phyloP scores from a whole-genome alignment of 2,329 filamentous ascomycete species.

The Elsinoe ampelina region DNA sequence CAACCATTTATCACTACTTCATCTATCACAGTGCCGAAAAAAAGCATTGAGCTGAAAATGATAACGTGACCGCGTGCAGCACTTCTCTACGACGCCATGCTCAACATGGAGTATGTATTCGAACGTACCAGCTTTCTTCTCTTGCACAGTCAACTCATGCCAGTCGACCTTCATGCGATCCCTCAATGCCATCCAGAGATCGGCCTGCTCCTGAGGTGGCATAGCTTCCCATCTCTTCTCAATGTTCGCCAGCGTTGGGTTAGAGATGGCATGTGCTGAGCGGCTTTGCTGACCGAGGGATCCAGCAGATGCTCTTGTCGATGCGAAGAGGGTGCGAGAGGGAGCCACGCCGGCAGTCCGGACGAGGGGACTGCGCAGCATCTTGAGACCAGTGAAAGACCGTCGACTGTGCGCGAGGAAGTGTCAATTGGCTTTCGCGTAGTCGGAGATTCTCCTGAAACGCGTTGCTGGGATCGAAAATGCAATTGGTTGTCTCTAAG shows the following conservation, averaged over 20 bases:
- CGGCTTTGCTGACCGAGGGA: conserved; percentile 40
- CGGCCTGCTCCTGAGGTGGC: conserved; percentile 97
- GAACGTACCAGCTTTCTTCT: conserved; percentile 97
- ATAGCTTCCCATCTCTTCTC: conserved; percentile 99
- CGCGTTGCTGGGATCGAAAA: not conserved
- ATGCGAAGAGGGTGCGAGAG: conserved; percentile 9
- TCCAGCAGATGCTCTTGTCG: conserved; percentile 21
- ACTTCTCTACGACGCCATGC: too few species aligned
- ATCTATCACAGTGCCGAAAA: not conserved
- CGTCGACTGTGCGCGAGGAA: not conserved
- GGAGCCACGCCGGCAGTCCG: conserved; percentile 17
- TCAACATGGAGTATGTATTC: not conserved
- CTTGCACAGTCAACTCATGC: conserved; percentile 86
- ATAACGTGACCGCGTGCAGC: too few species aligned
- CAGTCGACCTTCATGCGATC: conserved; percentile 99
- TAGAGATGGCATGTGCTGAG: conserved; percentile 87
- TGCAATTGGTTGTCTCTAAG: not conserved
- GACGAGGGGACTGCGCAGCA: conserved; percentile 18
- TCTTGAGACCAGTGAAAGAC: conserved; percentile 2
- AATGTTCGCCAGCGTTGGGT: conserved; percentile 94
- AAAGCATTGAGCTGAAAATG: not conserved
- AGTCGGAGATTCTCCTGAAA: not conserved
- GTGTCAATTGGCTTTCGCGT: not conserved
- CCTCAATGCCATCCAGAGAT: conserved; percentile 95
- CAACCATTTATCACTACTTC: conserved; percentile 10